Evolutionary conservation across 768 basidiomycete genomes (phyloP), one percentile per base, ranked within the genome.

Genomic region (Brasilioporus rufonigricans): DNA sequence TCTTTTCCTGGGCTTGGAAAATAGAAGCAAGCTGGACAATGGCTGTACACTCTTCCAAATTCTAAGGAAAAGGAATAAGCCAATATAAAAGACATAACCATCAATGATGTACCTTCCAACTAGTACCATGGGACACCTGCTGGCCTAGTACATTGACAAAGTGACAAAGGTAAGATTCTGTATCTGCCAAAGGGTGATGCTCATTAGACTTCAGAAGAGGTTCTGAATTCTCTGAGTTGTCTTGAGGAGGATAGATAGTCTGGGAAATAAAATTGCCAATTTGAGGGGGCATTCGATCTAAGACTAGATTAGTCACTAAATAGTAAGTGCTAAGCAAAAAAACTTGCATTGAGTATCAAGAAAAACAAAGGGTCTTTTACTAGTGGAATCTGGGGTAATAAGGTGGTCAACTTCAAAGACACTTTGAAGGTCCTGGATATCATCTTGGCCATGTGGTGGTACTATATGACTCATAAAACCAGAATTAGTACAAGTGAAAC

Each of bases 201-300:
- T 72, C 64, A 59, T 64, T 62, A 2, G 90, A 90, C 8, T 77
- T 70, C 13, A 93, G 83, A 4, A 57, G 51, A 0, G 66, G 27
- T 4, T 60, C 49, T 47, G 40, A 14, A 23, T 46, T 23, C 58
- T 81, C 40, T 29, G 24, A 16, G 10, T 27, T 63, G 26, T 48
- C 44, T 60, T 82, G 63, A 14, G 71, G 62, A 23, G 85, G 71
- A 73, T 93, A 93, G 4, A 93, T 75, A 52, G 75, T 74, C 51
- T 78, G 63, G 19, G 89, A 91, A 38, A 93, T 87, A 41, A 91
- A 83, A 4, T 75, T 61, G 23, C 90, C 89, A 74, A 91, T 85
- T 58, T 89, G 82, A 48, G 85, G 82, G 48, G 91, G 91, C 89
- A 93, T 91, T 1, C 91, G 83, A 60, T 93, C 91, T 93, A 52